These are phyloP conservation scores for Suhomyces pyralidae DNA, from an alignment of 805 yeast genomes.

Conservation along the genomic window DNA sequence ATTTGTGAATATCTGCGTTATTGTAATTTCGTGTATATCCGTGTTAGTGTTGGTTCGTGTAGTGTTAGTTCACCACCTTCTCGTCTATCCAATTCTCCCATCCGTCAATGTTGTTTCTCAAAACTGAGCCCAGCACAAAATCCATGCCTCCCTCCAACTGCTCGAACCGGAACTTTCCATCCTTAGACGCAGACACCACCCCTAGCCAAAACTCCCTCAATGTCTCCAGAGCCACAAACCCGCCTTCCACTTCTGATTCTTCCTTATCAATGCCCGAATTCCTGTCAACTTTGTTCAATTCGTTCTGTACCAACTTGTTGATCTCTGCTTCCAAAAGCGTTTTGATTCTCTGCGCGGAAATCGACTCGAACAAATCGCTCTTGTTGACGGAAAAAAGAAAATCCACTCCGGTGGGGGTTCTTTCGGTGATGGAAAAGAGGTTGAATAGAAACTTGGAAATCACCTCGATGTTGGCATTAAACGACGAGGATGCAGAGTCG, in stretches of 20 bases:
- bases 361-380: conserved; percentile 77
- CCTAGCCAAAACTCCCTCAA: conserved; percentile 47
- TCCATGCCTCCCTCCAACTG: conserved; percentile 71
- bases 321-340: conserved; percentile 63
- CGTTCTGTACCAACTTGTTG: conserved; percentile 47
- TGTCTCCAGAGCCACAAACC: conserved; percentile 30
- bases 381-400: conserved; percentile 80
- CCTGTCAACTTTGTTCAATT: conserved; percentile 36
- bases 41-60: no score
- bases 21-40: no score
- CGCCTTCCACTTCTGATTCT: conserved; percentile 32
- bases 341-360: conserved; percentile 62
- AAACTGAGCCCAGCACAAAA: conserved; percentile 69
- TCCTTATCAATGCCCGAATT: conserved; percentile 40
- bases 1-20: no score
- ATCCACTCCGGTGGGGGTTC: conserved; percentile 65
- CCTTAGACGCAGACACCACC: conserved; percentile 28
- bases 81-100: conserved; percentile 85
- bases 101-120: conserved; percentile 47
- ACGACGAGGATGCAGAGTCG: conserved; percentile 64
- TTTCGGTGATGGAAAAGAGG: conserved; percentile 62
- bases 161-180: conserved; percentile 56
- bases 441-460: conserved; percentile 60
- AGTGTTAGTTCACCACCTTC: conserved; percentile 52
- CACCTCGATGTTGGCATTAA: conserved; percentile 31